These are phyloP conservation scores for Cicer pinnatifidum DNA, from an alignment of 306 rosid species.

Conservation along the genomic window DNA sequence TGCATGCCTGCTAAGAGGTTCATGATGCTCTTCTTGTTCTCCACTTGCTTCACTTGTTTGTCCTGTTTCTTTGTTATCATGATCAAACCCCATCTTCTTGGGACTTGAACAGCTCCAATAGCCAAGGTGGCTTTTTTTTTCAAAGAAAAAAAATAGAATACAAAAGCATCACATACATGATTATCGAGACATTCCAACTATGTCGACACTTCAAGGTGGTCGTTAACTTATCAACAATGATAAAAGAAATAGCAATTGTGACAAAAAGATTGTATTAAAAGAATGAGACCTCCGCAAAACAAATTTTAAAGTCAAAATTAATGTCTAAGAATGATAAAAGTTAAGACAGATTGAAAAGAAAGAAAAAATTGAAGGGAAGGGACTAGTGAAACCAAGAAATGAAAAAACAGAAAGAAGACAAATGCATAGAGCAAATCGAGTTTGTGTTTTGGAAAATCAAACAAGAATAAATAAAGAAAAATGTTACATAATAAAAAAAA, in stretches of 20 bases:
- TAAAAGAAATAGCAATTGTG: background rate
- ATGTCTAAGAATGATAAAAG: background rate
- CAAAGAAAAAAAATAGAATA: no score
- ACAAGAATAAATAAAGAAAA: conserved; percentile 30
- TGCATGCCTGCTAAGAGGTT: conserved; percentile 19
- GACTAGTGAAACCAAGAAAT: background rate
- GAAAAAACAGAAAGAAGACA: background rate
- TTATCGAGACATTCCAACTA: no score
- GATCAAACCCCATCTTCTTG: conserved; percentile 27
- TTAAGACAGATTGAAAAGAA: background rate
- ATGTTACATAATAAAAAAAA: conserved; percentile 7
- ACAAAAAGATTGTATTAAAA: background rate
- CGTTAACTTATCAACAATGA: conserved; percentile 3
- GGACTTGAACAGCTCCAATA: conserved; percentile 38
- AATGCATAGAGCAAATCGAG: background rate
- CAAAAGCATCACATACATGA: no score
- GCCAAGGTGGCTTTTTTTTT: background rate
- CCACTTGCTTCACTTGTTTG: conserved; percentile 6
- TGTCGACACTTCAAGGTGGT: no score
- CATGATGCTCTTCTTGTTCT: conserved; percentile 26
- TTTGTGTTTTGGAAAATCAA: conserved; percentile 16
- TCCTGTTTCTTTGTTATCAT: conserved; percentile 15
- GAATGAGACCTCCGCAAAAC: background rate
- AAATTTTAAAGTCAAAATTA: background rate
- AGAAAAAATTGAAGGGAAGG: background rate